These are phyloP conservation scores for Suhomyces vadensis DNA, from an alignment of 805 yeast genomes.

Conservation along the genomic window DNA sequence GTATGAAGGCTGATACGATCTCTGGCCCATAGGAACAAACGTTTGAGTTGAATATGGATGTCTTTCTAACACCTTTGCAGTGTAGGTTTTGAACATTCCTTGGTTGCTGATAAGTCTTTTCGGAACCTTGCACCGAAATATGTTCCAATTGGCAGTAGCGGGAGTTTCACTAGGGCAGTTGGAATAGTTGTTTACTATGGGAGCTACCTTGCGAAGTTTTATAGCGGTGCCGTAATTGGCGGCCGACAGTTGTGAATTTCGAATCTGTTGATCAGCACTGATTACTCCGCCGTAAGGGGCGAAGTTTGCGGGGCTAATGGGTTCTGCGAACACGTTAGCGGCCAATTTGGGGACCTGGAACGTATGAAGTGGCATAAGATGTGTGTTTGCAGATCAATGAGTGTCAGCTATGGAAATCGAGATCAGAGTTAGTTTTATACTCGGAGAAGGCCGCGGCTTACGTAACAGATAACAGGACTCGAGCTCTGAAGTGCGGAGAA, in stretches of 20 bases:
- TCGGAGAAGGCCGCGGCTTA: conserved; percentile 13
- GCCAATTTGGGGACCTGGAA: conserved; percentile 24
- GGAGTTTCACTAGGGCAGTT: conserved; percentile 46
- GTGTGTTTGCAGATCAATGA: too few relatives aligned
- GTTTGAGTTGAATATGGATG: conserved; percentile 91
- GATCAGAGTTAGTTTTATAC: background rate
- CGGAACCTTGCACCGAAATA: conserved; percentile 81
- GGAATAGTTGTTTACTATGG: conserved; percentile 54
- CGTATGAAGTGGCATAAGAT: conserved; percentile 48
- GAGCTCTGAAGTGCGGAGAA: background rate
- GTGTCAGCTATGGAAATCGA: too few relatives aligned
- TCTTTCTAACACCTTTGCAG: conserved; percentile 75
- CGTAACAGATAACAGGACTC: conserved; percentile 2
- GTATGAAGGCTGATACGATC: conserved; percentile 51
- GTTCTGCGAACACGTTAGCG: conserved; percentile 47
- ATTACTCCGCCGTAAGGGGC: conserved; percentile 73
- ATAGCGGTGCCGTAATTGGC: conserved; percentile 96
- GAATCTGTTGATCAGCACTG: conserved; percentile 73
- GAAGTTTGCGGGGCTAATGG: conserved; percentile 66
- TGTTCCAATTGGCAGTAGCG: conserved; percentile 73
- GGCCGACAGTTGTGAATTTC: conserved; percentile 36
- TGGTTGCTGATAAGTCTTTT: conserved; percentile 47
- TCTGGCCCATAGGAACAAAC: conserved; percentile 84
- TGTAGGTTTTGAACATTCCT: conserved; percentile 33
- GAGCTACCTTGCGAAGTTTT: conserved; percentile 72